Base-by-base conservation (phyloP, 2,329 filamentous ascomycete genomes). In the Trichoderma hamatum region DNA sequence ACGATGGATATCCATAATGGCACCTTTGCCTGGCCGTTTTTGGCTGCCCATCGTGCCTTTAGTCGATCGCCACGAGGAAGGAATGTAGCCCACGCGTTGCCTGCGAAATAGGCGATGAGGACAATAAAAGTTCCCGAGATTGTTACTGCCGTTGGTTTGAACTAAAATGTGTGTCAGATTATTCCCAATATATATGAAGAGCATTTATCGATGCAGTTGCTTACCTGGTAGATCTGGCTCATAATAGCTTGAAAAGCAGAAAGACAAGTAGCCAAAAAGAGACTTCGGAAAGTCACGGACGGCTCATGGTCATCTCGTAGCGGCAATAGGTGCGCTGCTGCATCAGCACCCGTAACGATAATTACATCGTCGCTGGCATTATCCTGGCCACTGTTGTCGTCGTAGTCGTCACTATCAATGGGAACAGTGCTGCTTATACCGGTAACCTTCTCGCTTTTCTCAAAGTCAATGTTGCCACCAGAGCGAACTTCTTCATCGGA, bases 81-180 rank as follows among this genome's bases (percentile, higher is more conserved):
- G 66, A 70, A 16, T 1, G 69, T 63, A 1, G 75, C 74, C 76
- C 76, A 77, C 5, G 73, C 76, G n/a, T 77, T 84, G 10, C 86
- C 86, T 2, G 83, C 61, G 60, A 88, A 87, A 76, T 87, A 87
- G 14, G 84, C 83, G 56, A 88, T 86, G 51, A 88, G 81, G 5
- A 86, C 85, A 63, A 87, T 86, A 67, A 87, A 88, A 0, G 84
- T 87, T 46, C 85, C 84, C 19, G 80, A 79, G 21, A 87, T 84
- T 3, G 78, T 80, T 43, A 84, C 74, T 0, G 46, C 3, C 0
- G 85, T 87, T 0, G 84, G 85, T 80, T 87, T 86, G 75, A 85
- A 87, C 83, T 86, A 13, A 2, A 9, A 5, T 19, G 26, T 26
- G 13, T 10, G 67, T 58, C 6, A 64, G 60, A 9, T n/a, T 6